These are phyloP conservation scores for Triticum urartu DNA, from an alignment of 176 grass and related monocot genomes.

Conservation along the genomic window DNA sequence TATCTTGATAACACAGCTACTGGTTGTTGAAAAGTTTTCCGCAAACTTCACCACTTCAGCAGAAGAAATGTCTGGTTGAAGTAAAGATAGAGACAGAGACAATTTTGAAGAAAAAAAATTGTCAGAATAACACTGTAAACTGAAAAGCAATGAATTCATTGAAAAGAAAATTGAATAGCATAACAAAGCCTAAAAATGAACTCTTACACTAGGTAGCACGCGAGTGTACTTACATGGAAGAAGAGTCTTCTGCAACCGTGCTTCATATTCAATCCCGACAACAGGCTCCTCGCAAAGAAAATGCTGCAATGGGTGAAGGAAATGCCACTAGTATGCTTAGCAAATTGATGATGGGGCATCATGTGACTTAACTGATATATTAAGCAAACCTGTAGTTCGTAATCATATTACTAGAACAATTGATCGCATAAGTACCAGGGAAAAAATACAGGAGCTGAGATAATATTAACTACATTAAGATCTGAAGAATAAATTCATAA, in stretches of 20 bases:
- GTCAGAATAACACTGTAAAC: background rate
- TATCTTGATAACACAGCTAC: constrained; percentile 98
- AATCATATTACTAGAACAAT: background rate
- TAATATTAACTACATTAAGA: constrained; percentile 32
- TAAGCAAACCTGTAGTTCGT: background rate
- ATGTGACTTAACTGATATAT: constrained; percentile 25
- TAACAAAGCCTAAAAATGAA: constrained; percentile 20
- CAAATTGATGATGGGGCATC: constrained; percentile 13
- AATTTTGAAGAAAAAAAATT: constrained; percentile 1
- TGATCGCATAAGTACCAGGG: background rate
- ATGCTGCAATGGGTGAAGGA: constrained; percentile 52
- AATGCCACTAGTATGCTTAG: background rate
- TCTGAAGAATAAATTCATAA: constrained; percentile 11
- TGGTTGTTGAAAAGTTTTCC: constrained; percentile 79
- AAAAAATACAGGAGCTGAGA: constrained; percentile 17
- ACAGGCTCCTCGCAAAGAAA: constrained; percentile 91
- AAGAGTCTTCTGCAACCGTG: constrained; percentile 95
- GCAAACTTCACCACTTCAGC: constrained; percentile 80
- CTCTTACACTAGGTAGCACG: constrained; percentile 15
- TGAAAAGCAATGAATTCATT: background rate
- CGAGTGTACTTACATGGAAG: constrained; percentile 72
- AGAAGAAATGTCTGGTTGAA: constrained; percentile 83
- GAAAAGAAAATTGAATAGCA: constrained; percentile 2
- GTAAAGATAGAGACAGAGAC: constrained; percentile 18
- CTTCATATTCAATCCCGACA: constrained; percentile 96